Percentiles rank a stretch among this genome's conserved stretches.
Evolutionary conservation across 2,329 filamentous ascomycete species (phyloP).

Genomic region (Aspergillus pseudoviridinutans): DNA sequence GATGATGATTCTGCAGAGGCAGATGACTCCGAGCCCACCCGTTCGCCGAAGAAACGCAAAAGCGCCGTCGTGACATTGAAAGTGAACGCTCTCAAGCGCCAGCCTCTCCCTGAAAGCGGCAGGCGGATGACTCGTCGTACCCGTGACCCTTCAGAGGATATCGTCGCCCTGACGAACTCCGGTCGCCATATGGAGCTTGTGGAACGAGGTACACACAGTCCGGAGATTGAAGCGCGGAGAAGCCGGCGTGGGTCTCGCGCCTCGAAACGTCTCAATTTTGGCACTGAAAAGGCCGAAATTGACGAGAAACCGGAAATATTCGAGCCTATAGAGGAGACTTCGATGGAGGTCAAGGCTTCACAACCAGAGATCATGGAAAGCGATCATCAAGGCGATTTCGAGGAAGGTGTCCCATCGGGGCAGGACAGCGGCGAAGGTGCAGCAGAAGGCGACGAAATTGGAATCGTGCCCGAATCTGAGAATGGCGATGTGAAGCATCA

Average conservation of each 20-base stretch:
- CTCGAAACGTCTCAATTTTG: constrained; percentile 37
- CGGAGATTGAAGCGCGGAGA: constrained; percentile 34
- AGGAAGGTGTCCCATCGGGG: constrained; percentile 26
- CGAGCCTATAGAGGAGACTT: constrained; percentile 48
- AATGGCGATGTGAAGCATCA: constrained; percentile 37
- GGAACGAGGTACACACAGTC: constrained; percentile 51
- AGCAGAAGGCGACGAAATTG: constrained; percentile 32
- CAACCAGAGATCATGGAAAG: constrained; percentile 43
- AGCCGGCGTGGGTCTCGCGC: constrained; percentile 29
- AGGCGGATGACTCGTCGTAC: constrained; percentile 58
- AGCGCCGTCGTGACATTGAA: constrained; percentile 30
- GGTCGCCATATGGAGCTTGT: constrained; percentile 55
- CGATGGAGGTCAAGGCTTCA: constrained; percentile 35
- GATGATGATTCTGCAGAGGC: constrained; percentile 29
- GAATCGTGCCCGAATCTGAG: constrained; percentile 40
- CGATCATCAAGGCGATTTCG: constrained; percentile 32
- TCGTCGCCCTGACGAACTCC: constrained; percentile 56
- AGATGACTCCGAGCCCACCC: constrained; percentile 14
- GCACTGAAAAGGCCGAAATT: constrained; percentile 22
- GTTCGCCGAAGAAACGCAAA: constrained; percentile 17
- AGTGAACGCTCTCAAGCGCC: constrained; percentile 23
- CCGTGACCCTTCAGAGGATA: constrained; percentile 53
- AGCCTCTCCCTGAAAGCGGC: constrained; percentile 26
- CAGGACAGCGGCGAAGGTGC: constrained; percentile 19
- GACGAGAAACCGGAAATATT: constrained; percentile 33